Evolutionary conservation across 306 rosid species (phyloP).

Genomic region (Cyclanthera cordifolia): DNA sequence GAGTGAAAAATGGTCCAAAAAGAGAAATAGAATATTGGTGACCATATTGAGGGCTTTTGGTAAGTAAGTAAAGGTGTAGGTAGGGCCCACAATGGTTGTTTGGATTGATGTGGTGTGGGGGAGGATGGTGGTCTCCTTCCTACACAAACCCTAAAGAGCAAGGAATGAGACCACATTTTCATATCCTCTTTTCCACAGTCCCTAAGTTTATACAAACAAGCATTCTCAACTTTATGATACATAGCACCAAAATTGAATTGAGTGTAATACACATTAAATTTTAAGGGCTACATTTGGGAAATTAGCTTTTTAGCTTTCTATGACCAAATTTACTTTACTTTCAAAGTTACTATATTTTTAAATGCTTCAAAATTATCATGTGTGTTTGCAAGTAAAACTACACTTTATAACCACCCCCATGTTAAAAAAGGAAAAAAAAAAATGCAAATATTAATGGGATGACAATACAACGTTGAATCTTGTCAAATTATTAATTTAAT

Average conservation of each 20-base stretch:
- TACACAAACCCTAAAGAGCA: background rate
- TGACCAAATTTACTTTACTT: background rate
- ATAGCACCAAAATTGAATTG: background rate
- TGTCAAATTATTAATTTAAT: no score
- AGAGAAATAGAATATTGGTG: background rate
- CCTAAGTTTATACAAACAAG: background rate
- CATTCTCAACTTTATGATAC: background rate
- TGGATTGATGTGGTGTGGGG: constrained; percentile 7
- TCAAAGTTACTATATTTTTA: background rate
- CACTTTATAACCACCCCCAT: no score
- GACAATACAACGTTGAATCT: no score
- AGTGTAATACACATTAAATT: background rate
- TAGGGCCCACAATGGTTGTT: background rate
- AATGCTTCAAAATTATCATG: background rate
- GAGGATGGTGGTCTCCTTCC: background rate
- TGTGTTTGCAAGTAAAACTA: no score
- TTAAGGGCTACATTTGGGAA: background rate
- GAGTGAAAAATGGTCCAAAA: background rate
- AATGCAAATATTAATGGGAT: no score
- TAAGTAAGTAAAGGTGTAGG: background rate
- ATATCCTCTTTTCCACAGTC: background rate
- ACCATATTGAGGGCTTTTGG: background rate
- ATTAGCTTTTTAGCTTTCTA: background rate
- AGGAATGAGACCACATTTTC: constrained; percentile 10
- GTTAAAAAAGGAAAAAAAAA: no score